phyloP scores from a whole-genome alignment of 805 yeast species.

The Ogataea paradorogensis region DNA sequence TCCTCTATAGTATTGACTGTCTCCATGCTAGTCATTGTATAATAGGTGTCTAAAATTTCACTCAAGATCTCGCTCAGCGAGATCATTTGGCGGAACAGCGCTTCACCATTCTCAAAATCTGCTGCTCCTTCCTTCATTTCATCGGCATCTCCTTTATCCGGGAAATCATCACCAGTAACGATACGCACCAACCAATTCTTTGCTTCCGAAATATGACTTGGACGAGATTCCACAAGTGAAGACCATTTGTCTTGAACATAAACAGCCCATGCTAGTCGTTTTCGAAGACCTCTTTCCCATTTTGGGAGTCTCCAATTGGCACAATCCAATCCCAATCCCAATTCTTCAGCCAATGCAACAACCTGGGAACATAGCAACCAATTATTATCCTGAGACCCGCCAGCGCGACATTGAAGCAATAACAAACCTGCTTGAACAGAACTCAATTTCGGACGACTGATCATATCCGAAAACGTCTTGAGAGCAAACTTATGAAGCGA shows the following conservation, averaged over 20 bases:
- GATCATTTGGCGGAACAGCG: constrained; percentile 64
- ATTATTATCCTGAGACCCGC: constrained; percentile 51
- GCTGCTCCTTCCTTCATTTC: constrained; percentile 53
- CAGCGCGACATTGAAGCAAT: constrained; percentile 60
- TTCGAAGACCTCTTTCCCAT: constrained; percentile 90
- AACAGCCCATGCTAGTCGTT: constrained; percentile 94
- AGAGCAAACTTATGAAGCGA: constrained; percentile 68
- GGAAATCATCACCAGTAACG: constrained; percentile 73
- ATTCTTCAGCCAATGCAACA: constrained; percentile 82
- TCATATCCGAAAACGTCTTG: constrained; percentile 62
- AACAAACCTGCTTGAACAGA: constrained; percentile 89
- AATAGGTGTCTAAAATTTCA: constrained; percentile 69
- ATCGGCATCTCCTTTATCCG: constrained; percentile 45
- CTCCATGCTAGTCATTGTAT: constrained; percentile 63
- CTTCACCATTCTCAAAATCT: constrained; percentile 69
- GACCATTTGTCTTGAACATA: constrained; percentile 92
- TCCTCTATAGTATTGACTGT: constrained; percentile 58
- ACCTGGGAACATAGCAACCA: constrained; percentile 88
- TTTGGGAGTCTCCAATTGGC: constrained; percentile 87
- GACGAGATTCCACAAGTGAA: constrained; percentile 74
- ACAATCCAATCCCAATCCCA: constrained; percentile 90
- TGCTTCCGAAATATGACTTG: constrained; percentile 72
- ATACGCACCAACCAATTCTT: constrained; percentile 77
- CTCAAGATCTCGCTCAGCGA: constrained; percentile 65
- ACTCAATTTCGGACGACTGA: constrained; percentile 84